A percentile compares a stretch with the other conserved stretches of the same genome.
Evolutionary conservation across 805 yeast genomes (phyloP).

Genomic region (Millerozyma acaciae): DNA sequence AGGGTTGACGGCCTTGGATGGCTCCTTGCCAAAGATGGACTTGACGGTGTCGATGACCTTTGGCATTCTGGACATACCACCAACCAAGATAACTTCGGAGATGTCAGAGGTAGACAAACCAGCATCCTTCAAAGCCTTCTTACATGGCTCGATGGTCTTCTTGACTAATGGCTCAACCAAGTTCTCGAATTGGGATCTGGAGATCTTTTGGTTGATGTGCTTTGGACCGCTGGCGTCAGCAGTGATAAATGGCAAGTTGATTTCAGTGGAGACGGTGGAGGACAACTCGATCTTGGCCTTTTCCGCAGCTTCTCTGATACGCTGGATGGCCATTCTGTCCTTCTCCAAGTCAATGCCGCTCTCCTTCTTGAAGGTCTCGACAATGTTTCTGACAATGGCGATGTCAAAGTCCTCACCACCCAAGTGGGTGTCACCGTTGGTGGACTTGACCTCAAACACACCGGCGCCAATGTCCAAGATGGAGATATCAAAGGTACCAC

Average conservation of each 20-base stretch:
- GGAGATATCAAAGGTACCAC: constrained; percentile 98
- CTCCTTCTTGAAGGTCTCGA: constrained; percentile 74
- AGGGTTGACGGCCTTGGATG: constrained; percentile 91
- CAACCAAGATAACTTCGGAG: constrained; percentile 79
- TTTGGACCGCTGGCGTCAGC: constrained; percentile 82
- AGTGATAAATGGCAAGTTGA: constrained; percentile 81
- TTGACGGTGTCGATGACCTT: constrained; percentile 77
- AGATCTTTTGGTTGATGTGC: constrained; percentile 67
- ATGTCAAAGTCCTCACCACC: constrained; percentile 95
- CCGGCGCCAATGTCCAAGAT: constrained; percentile 95
- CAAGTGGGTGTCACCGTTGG: constrained; percentile 92
- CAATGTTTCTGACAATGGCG: constrained; percentile 76
- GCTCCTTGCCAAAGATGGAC: constrained; percentile 73
- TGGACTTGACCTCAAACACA: constrained; percentile 95
- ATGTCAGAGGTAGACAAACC: constrained; percentile 60
- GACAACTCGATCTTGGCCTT: constrained; percentile 86
- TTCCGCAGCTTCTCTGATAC: constrained; percentile 85
- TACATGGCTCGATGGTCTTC: constrained; percentile 71
- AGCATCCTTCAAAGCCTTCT: constrained; percentile 81
- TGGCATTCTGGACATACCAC: constrained; percentile 93
- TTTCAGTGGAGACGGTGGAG: constrained; percentile 64
- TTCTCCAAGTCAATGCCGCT: constrained; percentile 59
- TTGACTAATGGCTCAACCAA: constrained; percentile 67
- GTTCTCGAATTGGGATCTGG: constrained; percentile 65
- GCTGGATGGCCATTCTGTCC: constrained; percentile 77